Base-by-base conservation (phyloP, 352 stramenopile species). In the Pythium aquatile region DNA sequence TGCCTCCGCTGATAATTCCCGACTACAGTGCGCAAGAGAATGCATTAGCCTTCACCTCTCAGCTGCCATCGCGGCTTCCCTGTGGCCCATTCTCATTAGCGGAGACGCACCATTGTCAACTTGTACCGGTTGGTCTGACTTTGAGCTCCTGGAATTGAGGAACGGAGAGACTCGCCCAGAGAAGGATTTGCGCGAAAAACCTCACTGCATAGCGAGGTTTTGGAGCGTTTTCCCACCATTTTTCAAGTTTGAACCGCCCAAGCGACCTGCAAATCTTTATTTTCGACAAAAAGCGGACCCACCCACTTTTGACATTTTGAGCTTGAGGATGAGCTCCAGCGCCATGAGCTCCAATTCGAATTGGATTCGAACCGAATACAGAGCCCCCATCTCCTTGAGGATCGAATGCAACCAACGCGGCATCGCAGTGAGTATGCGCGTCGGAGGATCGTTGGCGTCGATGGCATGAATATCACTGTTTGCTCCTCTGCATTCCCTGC, bases 1-100 rank as follows among this genome's bases (percentile, higher is more conserved):
- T 98, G 46, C 95, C 94, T 63, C 93, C 96, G 86, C 98, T 96
- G 65, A 86, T 84, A 54, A 93, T 83, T 46, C 78, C 79, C 64
- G 84, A 93, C 86, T 94, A 13, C 48, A 37, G 20, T 55, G 13
- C n/a, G 42, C n/a, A 30, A 10, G 20, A 16, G 1, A 26, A 14
- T 51, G 24, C 32, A 39, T 46, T 35, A 42, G 53, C n/a, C 9
- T 17, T 35, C 24, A 35, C 35, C 9, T 14, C 17, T 51, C 44
- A 5, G 7, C n/a, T n/a, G n/a, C n/a, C 17, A n/a, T 5, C 13
- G 20, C 20, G 20, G 20, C 20, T 24, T 24, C 20, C 20, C 20
- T 7, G 39, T 17, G 5, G 2, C 20, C 7, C 44, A 51, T 10
- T 20, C 4, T 30, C 16, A 20, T 2, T 30, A 24, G n/a, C n/a